Evolutionary conservation across 441 rosid species (phyloP).

Genomic region (Hura crepitans): DNA sequence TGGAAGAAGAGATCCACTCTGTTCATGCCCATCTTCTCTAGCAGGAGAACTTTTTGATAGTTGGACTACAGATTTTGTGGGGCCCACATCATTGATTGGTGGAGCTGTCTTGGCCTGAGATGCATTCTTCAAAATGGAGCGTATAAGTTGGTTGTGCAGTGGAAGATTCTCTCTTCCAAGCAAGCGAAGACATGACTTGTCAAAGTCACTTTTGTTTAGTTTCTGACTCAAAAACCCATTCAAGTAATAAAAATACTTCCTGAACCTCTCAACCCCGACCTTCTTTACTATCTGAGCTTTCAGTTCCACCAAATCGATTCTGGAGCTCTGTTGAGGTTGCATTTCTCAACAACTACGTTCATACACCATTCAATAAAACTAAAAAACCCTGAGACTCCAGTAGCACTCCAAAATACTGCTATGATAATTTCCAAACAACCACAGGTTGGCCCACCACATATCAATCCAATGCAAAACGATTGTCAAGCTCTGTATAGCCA

Average conservation of each 20-base stretch:
- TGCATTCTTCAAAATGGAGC: constrained; percentile 70
- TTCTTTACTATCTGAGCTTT: constrained; percentile 65
- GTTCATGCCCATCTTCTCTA: constrained; percentile 58
- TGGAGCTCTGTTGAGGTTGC: constrained; percentile 71
- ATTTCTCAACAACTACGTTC: constrained; percentile 52
- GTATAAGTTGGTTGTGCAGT: constrained; percentile 73
- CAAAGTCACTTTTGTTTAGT: constrained; percentile 73
- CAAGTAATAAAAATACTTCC: constrained; percentile 64
- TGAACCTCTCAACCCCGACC: constrained; percentile 74
- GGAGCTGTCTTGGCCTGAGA: constrained; percentile 63
- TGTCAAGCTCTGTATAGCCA: constrained; percentile 27
- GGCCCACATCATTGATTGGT: constrained; percentile 42
- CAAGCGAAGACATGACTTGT: constrained; percentile 57
- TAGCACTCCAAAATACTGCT: constrained; percentile 26
- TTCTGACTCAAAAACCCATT: constrained; percentile 70
- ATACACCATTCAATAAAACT: constrained; percentile 45
- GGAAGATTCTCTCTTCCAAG: constrained; percentile 87
- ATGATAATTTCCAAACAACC: constrained; percentile 31
- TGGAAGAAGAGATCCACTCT: constrained; percentile 39
- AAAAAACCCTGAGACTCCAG: constrained; percentile 19
- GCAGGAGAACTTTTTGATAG: constrained; percentile 38
- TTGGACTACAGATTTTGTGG: constrained; percentile 41
- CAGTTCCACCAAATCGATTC: constrained; percentile 76
- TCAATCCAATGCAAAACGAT: constrained; percentile 39
- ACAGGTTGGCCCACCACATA: constrained; percentile 35